Evolutionary conservation across 495 filamentous ascomycete genomes (phyloP).

Genomic region (Neurospora sp.): DNA sequence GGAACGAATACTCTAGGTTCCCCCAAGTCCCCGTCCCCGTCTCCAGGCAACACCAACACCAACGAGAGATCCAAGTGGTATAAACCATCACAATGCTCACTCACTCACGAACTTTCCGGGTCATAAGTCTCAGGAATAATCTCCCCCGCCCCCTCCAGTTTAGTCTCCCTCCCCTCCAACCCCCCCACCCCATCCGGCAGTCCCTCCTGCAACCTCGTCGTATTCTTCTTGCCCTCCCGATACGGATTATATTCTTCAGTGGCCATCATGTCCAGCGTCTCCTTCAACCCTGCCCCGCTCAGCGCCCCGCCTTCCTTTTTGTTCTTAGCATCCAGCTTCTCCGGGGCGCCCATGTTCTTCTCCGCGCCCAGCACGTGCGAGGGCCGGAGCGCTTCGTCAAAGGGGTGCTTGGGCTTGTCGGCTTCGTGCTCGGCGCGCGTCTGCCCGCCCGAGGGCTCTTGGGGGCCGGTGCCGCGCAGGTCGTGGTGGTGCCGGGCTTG

Average conservation of each 20-base stretch:
- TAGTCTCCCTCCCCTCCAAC: background rate
- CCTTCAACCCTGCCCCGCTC: background rate
- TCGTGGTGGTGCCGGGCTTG: background rate
- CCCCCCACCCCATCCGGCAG: background rate
- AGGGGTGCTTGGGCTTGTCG: slow-evolving; percentile 1
- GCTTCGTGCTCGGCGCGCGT: background rate
- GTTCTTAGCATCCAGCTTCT: background rate
- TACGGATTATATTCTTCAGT: background rate
- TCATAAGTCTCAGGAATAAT: background rate
- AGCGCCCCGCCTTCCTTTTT: background rate
- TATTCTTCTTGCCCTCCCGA: background rate
- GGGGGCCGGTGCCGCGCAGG: background rate
- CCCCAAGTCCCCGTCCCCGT: background rate
- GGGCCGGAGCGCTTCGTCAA: background rate
- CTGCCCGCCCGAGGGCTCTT: background rate
- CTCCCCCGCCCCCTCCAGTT: background rate
- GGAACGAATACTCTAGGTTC: background rate
- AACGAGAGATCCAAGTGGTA: background rate
- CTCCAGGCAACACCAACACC: background rate
- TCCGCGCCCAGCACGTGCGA: background rate
- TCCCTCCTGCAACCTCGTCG: background rate
- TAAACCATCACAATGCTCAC: background rate
- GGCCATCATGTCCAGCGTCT: background rate
- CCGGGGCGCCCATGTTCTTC: background rate
- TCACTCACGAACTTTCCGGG: too few species aligned